These are phyloP conservation scores for Macrocystidia cucumis DNA, from an alignment of 1,284 basidiomycete genomes.

Conservation along the genomic window DNA sequence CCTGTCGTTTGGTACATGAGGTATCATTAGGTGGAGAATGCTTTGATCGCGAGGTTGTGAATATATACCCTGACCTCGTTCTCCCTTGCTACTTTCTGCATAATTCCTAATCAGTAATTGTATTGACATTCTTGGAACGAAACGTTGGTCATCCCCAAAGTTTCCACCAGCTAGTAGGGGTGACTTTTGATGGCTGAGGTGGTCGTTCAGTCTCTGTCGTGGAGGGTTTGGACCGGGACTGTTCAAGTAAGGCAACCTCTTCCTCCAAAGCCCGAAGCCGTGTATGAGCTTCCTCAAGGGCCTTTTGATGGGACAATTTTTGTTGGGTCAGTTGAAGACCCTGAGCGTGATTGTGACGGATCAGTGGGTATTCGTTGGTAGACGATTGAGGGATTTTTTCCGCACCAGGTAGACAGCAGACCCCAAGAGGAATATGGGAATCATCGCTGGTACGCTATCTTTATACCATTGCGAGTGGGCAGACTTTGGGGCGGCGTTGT, in stretches of 20 bases:
- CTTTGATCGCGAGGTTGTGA: too few species aligned
- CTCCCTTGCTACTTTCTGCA: too few species aligned
- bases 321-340: constrained; percentile 55
- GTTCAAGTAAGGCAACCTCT: constrained; percentile 40
- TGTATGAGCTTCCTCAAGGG: constrained; percentile 48
- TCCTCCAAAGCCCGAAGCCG: constrained; percentile 49
- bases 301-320: constrained; percentile 61
- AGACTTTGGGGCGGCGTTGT: constrained; percentile 23
- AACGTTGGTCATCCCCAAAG: too few species aligned
- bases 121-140: too few species aligned
- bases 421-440: constrained; percentile 67
- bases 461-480: constrained; percentile 60
- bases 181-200: constrained; percentile 4
- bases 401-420: constrained; percentile 70
- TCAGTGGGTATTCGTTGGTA: background rate
- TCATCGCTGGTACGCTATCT: constrained; percentile 64
- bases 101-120: too few species aligned
- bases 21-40: too few species aligned
- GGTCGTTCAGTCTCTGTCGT: too few species aligned
- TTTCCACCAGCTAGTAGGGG: constrained; percentile 15
- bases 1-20: too few species aligned
- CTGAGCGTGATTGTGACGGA: constrained; percentile 24
- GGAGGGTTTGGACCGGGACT: constrained; percentile 12
- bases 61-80: too few species aligned
- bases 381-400: too few species aligned